These are phyloP conservation scores for Peribolospora baueri DNA, from an alignment of 768 basidiomycete species.

Conservation along the genomic window DNA sequence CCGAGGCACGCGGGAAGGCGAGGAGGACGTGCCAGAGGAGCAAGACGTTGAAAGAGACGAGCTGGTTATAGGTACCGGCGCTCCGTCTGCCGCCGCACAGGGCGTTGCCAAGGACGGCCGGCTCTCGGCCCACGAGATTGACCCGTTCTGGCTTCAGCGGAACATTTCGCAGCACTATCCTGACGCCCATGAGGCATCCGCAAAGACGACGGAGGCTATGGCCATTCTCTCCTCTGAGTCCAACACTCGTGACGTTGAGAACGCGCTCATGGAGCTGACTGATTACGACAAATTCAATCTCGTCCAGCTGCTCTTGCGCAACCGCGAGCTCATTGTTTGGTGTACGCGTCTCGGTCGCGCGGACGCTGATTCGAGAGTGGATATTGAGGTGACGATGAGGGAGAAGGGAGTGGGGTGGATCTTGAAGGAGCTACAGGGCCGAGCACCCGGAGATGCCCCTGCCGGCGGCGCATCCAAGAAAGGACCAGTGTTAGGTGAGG, in stretches of 20 bases:
- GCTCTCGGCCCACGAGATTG: constrained; percentile 71
- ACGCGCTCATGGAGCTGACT: constrained; percentile 86
- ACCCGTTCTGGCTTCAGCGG: constrained; percentile 96
- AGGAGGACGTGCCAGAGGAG: constrained; percentile 16
- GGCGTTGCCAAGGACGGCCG: constrained; percentile 29
- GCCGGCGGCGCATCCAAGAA: constrained; percentile 10
- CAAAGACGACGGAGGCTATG: constrained; percentile 66
- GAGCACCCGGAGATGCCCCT: constrained; percentile 34
- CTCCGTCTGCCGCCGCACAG: constrained; percentile 19
- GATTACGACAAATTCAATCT: constrained; percentile 72
- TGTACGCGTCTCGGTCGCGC: constrained; percentile 85
- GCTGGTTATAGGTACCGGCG: constrained; percentile 52
- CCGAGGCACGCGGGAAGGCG: constrained; percentile 11
- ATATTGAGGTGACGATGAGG: constrained; percentile 92
- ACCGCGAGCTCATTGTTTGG: constrained; percentile 91
- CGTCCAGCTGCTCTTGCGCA: constrained; percentile 72
- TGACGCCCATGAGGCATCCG: constrained; percentile 79
- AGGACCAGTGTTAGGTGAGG: constrained; percentile 13
- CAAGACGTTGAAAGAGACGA: constrained; percentile 37
- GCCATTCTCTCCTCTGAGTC: constrained; percentile 67
- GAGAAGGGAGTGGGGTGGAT: constrained; percentile 97
- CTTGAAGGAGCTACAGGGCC: constrained; percentile 60
- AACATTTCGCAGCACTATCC: constrained; percentile 74
- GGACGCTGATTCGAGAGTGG: constrained; percentile 64
- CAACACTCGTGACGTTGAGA: constrained; percentile 73